Conservation (phyloP, 2,329 filamentous ascomycete species). For the Bipolaris oryzae region DNA sequence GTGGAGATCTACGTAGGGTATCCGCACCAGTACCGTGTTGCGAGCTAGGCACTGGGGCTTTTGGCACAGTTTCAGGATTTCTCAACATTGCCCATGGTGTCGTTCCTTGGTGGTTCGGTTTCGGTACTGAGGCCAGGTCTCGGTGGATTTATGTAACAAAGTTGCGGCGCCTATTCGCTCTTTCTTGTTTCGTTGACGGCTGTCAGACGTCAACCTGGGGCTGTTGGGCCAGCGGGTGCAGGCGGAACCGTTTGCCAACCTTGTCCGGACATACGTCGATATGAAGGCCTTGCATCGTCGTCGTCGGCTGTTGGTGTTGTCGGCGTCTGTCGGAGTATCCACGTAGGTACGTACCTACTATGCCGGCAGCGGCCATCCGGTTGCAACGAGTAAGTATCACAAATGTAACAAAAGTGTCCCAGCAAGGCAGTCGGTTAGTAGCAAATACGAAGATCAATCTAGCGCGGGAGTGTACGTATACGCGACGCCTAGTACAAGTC, state of each 20-base stretch:
- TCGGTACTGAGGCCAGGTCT: neutral
- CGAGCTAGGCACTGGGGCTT: neutral
- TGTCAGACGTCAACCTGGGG: too few species aligned
- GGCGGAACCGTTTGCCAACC: too few species aligned
- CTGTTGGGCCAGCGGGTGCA: too few species aligned
- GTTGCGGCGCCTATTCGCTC: neutral
- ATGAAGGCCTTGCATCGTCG: neutral
- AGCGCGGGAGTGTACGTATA: neutral
- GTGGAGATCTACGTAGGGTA: neutral
- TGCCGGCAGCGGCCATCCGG: neutral
- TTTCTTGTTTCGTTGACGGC: constrained; percentile 2
- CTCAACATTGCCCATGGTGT: neutral
- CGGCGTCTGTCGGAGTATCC: neutral
- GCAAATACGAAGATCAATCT: neutral
- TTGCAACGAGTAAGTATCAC: neutral
- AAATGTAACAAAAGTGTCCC: neutral
- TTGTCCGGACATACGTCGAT: neutral
- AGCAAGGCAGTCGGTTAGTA: neutral
- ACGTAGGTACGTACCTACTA: neutral
- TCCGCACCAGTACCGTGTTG: neutral
- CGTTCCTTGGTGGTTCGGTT: neutral
- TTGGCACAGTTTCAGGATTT: neutral
- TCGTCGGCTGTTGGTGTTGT: neutral
- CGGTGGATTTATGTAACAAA: neutral
- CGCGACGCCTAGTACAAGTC: neutral